Percentiles rank a stretch among this genome's conserved stretches.
phyloP scores from a whole-genome alignment of 768 basidiomycete genomes.

The Sporobolomyces pararoseus region DNA sequence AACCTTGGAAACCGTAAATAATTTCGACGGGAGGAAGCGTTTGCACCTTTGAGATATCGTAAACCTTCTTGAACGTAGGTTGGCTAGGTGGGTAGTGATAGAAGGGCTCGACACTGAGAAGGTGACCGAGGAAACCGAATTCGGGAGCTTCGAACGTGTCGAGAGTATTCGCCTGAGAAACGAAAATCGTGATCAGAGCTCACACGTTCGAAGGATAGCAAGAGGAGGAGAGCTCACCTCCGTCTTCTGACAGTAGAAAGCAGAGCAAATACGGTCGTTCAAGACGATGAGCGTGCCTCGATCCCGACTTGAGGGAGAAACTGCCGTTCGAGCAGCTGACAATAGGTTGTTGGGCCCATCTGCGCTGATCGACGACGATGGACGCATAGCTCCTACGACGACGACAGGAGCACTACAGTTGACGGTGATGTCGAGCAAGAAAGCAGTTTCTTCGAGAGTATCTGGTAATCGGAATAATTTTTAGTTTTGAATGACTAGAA shows the following conservation, averaged over 20 bases:
- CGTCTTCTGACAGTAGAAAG: constrained; percentile 47
- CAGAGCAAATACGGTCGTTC: constrained; percentile 49
- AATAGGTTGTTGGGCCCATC: constrained; percentile 47
- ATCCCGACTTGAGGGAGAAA: constrained; percentile 1
- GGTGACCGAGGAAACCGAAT: constrained; percentile 47
- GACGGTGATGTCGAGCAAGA: constrained; percentile 48
- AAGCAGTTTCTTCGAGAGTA: constrained; percentile 48
- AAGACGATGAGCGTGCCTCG: constrained; percentile 47
- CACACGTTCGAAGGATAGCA: no score
- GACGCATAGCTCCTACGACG: constrained; percentile 19
- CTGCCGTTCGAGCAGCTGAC: constrained; percentile 45
- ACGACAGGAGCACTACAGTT: constrained; percentile 48
- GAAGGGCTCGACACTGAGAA: constrained; percentile 36
- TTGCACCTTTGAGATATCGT: constrained; percentile 30
- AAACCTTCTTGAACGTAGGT: constrained; percentile 45
- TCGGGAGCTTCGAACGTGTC: constrained; percentile 49
- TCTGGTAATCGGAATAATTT: no score
- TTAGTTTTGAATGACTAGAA: no score
- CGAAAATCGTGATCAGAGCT: constrained; percentile 15
- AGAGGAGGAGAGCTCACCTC: no score
- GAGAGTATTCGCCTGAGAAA: constrained; percentile 26
- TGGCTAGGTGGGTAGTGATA: constrained; percentile 43
- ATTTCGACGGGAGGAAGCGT: constrained; percentile 41
- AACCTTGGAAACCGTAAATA: constrained; percentile 34
- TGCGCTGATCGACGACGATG: constrained; percentile 47